phyloP scores from a whole-genome alignment of 768 basidiomycete genomes.

The Trametopsis cervina region DNA sequence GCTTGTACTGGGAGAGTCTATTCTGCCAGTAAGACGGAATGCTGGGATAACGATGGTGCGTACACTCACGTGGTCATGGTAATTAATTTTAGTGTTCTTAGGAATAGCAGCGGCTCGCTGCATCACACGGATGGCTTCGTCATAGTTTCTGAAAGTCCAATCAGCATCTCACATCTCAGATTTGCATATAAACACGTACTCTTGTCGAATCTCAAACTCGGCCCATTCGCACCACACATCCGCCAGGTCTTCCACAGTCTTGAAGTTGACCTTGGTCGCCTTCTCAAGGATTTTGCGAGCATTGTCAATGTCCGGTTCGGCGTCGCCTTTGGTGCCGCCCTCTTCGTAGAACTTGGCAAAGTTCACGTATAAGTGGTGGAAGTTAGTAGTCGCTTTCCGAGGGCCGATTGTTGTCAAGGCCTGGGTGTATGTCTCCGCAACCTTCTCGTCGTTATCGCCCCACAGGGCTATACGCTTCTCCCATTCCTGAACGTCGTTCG shows the following conservation, averaged over 20 bases:
- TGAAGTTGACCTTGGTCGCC: constrained; percentile 87
- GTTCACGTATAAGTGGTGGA: constrained; percentile 87
- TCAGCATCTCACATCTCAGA: not conserved
- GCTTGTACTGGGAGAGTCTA: constrained; percentile 81
- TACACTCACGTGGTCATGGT: constrained; percentile 87
- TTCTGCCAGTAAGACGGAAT: constrained; percentile 11
- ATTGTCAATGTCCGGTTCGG: constrained; percentile 75
- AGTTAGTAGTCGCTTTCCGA: constrained; percentile 83
- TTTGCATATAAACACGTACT: constrained; percentile 44
- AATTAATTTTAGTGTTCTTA: constrained; percentile 84
- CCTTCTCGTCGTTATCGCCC: constrained; percentile 92
- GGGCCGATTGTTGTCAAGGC: constrained; percentile 86
- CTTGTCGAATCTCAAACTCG: constrained; percentile 93
- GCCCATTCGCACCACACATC: constrained; percentile 99
- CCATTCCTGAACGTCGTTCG: constrained; percentile 99
- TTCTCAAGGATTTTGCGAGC: constrained; percentile 93
- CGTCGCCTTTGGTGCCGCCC: constrained; percentile 74
- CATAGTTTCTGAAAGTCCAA: constrained; percentile 72
- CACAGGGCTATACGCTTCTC: constrained; percentile 93
- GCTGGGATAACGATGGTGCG: constrained; percentile 10
- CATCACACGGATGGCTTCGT: constrained; percentile 93
- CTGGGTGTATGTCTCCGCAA: constrained; percentile 87
- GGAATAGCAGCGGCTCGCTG: constrained; percentile 91
- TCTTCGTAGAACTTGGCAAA: constrained; percentile 98
- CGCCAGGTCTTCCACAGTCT: constrained; percentile 93